Conservation (phyloP, 164 flowering plant species). For the Vitis amurensis region DNA sequence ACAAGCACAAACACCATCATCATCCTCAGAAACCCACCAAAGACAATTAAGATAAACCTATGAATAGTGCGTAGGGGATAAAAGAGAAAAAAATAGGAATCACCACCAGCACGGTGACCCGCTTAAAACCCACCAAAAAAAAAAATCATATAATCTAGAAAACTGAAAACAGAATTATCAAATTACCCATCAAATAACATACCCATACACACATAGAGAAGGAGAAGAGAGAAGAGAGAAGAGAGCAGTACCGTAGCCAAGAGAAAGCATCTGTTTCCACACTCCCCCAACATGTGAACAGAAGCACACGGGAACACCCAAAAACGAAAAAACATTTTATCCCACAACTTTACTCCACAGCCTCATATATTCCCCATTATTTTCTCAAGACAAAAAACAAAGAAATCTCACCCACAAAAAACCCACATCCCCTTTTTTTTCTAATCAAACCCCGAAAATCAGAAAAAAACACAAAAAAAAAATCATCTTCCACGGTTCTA, state of each 20-base stretch:
- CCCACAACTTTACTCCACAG: slow-evolving; percentile 20
- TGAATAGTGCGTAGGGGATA: background rate
- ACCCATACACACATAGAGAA: background rate
- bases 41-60: too few relatives aligned
- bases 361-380: slow-evolving; percentile 23
- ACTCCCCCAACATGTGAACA: slow-evolving; percentile 30
- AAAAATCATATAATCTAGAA: too few relatives aligned
- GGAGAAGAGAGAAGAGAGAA: slow-evolving; percentile 5
- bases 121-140: too few relatives aligned
- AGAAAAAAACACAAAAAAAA: slow-evolving; percentile 4
- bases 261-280: slow-evolving; percentile 20
- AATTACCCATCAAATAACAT: background rate
- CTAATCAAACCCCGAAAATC: background rate
- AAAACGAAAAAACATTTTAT: slow-evolving; percentile 13
- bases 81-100: too few relatives aligned
- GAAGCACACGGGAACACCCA: slow-evolving; percentile 31
- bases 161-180: background rate
- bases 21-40: too few relatives aligned
- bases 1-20: too few relatives aligned
- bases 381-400: slow-evolving; percentile 12
- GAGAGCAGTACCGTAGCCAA: slow-evolving; percentile 18
- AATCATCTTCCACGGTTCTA: background rate
- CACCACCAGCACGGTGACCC: too few relatives aligned
- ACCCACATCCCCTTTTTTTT: too few relatives aligned
- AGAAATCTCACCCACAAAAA: background rate